Conservation (phyloP, 2,329 filamentous ascomycete genomes). For the Malbranchea zuffiana region DNA sequence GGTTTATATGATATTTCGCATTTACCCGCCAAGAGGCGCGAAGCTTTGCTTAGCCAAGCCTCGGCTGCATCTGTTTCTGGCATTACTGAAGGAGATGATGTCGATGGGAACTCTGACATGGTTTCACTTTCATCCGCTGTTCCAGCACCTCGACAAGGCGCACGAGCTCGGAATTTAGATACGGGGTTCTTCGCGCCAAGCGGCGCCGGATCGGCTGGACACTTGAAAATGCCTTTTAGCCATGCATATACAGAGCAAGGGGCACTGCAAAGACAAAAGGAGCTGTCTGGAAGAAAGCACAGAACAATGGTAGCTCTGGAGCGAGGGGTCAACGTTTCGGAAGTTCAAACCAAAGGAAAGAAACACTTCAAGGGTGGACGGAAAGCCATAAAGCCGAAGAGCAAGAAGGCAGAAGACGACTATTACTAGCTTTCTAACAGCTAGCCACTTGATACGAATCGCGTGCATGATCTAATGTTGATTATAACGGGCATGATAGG, state of each 20-base stretch:
- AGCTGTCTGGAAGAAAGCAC: constrained; percentile 72
- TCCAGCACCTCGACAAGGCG: constrained; percentile 39
- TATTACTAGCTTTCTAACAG: constrained; percentile 10
- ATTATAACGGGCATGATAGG: too few species aligned
- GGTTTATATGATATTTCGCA: constrained; percentile 78
- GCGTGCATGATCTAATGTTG: too few species aligned
- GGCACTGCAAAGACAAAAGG: constrained; percentile 53
- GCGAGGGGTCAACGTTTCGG: constrained; percentile 70
- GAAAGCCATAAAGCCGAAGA: constrained; percentile 24
- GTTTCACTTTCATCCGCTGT: constrained; percentile 12
- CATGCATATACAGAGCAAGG: constrained; percentile 83
- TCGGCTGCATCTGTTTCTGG: constrained; percentile 6
- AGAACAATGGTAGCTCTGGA: constrained; percentile 69
- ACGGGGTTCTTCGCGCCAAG: constrained; percentile 74
- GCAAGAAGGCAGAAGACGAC: constrained; percentile 12
- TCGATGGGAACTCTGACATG: constrained; percentile 25
- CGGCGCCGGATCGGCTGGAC: constrained; percentile 48
- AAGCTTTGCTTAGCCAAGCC: constrained; percentile 23
- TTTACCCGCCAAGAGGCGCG: constrained; percentile 69
- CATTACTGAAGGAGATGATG: constrained; percentile 22
- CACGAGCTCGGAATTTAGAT: constrained; percentile 69
- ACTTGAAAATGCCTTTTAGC: constrained; percentile 71
- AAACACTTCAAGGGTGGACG: constrained; percentile 56
- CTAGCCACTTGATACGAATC: constrained; percentile 5
- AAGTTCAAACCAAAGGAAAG: constrained; percentile 60